These are phyloP conservation scores for Flammula alnicola DNA, from an alignment of 1,284 basidiomycete genomes.

Conservation along the genomic window DNA sequence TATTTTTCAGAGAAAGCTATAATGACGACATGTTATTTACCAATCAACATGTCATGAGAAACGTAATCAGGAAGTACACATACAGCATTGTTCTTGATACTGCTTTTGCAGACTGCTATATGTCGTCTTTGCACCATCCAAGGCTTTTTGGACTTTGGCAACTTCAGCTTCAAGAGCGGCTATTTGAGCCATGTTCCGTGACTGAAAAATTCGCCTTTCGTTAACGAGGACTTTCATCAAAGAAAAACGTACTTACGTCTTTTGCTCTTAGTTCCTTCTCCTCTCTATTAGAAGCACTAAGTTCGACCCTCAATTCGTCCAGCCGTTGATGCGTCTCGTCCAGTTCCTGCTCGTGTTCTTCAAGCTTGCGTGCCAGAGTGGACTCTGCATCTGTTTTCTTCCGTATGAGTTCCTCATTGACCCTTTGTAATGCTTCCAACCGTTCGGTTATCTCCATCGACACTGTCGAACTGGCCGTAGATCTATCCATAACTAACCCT, in stretches of 20 bases:
- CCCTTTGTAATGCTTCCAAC: constrained; percentile 69
- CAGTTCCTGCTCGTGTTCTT: constrained; percentile 77
- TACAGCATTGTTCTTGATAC: constrained; percentile 85
- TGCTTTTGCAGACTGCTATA: constrained; percentile 81
- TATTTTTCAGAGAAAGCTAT: constrained; percentile 78
- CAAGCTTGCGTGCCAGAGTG: constrained; percentile 64
- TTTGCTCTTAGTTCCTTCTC: constrained; percentile 88
- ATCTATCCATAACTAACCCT: constrained; percentile 63
- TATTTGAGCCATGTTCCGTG: constrained; percentile 67
- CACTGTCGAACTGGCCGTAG: constrained; percentile 57
- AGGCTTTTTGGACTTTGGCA: constrained; percentile 67
- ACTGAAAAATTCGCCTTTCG: constrained; percentile 36
- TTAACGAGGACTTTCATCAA: constrained; percentile 2
- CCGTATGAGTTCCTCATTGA: constrained; percentile 73
- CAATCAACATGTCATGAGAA: not conserved
- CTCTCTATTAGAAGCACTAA: constrained; percentile 78
- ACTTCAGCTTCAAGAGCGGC: constrained; percentile 77
- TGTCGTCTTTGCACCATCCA: constrained; percentile 71
- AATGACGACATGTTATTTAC: constrained; percentile 9
- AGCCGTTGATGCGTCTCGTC: constrained; percentile 75
- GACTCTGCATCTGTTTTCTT: constrained; percentile 77
- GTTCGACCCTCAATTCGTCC: constrained; percentile 75
- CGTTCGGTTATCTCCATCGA: constrained; percentile 70
- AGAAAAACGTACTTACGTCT: constrained; percentile 55
- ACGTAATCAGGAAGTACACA: constrained; percentile 34